Evolutionary conservation across 176 grass and related monocot species (phyloP).

Genomic region (Ananas comosus): DNA sequence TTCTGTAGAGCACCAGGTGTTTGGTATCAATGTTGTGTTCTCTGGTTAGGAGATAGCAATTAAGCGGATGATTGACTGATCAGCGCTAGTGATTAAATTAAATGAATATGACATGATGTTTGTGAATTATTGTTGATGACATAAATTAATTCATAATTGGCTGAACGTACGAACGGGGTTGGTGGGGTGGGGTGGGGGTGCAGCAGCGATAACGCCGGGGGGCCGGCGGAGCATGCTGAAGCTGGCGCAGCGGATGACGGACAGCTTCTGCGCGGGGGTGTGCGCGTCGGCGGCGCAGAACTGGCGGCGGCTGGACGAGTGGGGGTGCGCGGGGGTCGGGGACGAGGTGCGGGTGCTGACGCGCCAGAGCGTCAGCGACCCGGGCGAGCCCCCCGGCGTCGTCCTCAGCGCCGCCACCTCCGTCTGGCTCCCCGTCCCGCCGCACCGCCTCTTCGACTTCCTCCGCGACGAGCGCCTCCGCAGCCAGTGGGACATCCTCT

Average conservation of each 20-base stretch:
- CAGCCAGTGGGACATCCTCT: slow-evolving; percentile 34
- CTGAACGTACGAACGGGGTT: too few relatives aligned
- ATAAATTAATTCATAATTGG: too few relatives aligned
- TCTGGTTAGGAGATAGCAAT: too few relatives aligned
- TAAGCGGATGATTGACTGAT: too few relatives aligned
- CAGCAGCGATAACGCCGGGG: slow-evolving; percentile 22
- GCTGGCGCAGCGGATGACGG: slow-evolving; percentile 31
- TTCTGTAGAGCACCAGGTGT: too few relatives aligned
- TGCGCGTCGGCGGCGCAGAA: background rate
- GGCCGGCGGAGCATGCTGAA: slow-evolving; percentile 24
- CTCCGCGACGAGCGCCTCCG: slow-evolving; percentile 47
- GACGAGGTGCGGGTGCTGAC: slow-evolving; percentile 16
- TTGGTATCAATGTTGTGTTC: too few relatives aligned
- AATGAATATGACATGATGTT: too few relatives aligned
- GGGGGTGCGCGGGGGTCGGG: background rate
- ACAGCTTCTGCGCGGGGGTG: slow-evolving; percentile 22
- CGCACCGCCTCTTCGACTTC: slow-evolving; percentile 26
- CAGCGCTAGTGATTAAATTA: too few relatives aligned
- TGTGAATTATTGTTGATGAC: too few relatives aligned
- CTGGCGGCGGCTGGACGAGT: background rate
- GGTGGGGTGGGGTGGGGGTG: background rate
- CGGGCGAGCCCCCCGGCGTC: slow-evolving; percentile 45
- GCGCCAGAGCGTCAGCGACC: slow-evolving; percentile 42
- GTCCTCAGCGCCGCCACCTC: slow-evolving; percentile 29
- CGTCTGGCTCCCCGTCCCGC: slow-evolving; percentile 25